A percentile compares a stretch with the other conserved stretches of the same genome.
Evolutionary conservation across 1,139 yeast species (phyloP).

Genomic region (Kurtzmaniella natalensis): DNA sequence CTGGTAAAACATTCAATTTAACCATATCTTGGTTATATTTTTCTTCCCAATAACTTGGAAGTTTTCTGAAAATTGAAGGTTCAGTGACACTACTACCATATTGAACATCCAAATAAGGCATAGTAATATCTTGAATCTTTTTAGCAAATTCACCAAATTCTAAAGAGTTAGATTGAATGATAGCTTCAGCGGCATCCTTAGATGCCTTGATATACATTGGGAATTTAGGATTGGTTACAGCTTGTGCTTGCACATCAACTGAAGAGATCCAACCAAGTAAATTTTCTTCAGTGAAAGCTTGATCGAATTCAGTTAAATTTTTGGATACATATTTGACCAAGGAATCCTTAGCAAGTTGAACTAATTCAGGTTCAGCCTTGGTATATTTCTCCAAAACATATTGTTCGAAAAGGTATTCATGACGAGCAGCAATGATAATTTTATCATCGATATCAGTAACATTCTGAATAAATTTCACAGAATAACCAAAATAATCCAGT

Average conservation of each 20-base stretch:
- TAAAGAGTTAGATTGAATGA: slow-evolving; percentile 18
- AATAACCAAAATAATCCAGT: slow-evolving; percentile 87
- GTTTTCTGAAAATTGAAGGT: slow-evolving; percentile 73
- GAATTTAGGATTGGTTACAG: slow-evolving; percentile 67
- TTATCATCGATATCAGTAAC: slow-evolving; percentile 98
- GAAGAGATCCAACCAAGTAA: slow-evolving; percentile 50
- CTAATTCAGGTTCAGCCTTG: slow-evolving; percentile 32
- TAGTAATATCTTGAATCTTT: slow-evolving; percentile 64
- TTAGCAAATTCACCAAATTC: slow-evolving; percentile 35
- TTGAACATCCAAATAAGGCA: slow-evolving; percentile 67
- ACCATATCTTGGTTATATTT: slow-evolving; percentile 85
- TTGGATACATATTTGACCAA: slow-evolving; percentile 48
- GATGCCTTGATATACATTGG: slow-evolving; percentile 81
- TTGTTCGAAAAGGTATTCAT: slow-evolving; percentile 67
- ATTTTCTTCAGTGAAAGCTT: slow-evolving; percentile 17
- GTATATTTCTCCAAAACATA: slow-evolving; percentile 38
- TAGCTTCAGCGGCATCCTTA: slow-evolving; percentile 43
- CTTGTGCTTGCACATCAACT: slow-evolving; percentile 47
- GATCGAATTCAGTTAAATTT: slow-evolving; percentile 49
- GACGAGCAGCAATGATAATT: slow-evolving; percentile 92
- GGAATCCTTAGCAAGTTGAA: slow-evolving; percentile 37
- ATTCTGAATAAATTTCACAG: slow-evolving; percentile 83
- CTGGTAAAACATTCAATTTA: slow-evolving; percentile 75
- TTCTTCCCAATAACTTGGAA: slow-evolving; percentile 88
- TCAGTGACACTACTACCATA: slow-evolving; percentile 77